A percentile compares a stretch with the other conserved stretches of the same genome.
phyloP scores from a whole-genome alignment of 2,329 filamentous ascomycete genomes.

The Fusarium paranaense region DNA sequence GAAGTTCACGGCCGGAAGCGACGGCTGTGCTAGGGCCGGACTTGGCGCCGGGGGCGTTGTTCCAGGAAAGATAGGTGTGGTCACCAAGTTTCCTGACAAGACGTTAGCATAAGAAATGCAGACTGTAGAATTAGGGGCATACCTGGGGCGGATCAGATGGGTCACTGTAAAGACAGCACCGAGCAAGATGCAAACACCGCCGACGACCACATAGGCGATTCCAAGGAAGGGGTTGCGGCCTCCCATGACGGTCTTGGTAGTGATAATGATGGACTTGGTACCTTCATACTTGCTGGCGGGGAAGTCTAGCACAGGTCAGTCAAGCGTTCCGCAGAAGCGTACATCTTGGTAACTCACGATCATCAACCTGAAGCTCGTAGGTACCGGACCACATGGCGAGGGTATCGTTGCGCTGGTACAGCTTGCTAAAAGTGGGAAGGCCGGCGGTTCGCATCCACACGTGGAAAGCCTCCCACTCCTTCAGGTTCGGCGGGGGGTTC shows the following conservation, averaged over 20 bases:
- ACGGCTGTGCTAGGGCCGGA: slow-evolving; percentile 56
- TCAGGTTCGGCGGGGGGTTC: slow-evolving; percentile 76
- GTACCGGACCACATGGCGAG: slow-evolving; percentile 74
- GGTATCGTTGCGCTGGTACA: slow-evolving; percentile 85
- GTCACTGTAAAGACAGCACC: slow-evolving; percentile 90
- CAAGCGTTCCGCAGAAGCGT: not conserved
- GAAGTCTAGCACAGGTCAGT: slow-evolving; percentile 71
- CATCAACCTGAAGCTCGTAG: slow-evolving; percentile 81
- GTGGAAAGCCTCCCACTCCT: slow-evolving; percentile 86
- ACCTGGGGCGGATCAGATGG: slow-evolving; percentile 92
- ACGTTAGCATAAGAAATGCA: not conserved
- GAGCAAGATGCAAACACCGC: slow-evolving; percentile 90
- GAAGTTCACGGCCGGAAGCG: slow-evolving; percentile 68
- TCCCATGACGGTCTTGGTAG: slow-evolving; percentile 91
- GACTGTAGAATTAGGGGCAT: slow-evolving; percentile 48
- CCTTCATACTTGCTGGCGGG: slow-evolving; percentile 82
- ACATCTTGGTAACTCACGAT: slow-evolving; percentile 70
- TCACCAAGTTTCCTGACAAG: slow-evolving; percentile 89
- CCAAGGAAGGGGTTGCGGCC: slow-evolving; percentile 96
- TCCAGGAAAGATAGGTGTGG: slow-evolving; percentile 98
- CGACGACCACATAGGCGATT: slow-evolving; percentile 95
- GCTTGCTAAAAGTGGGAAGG: slow-evolving; percentile 92
- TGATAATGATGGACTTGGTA: slow-evolving; percentile 90
- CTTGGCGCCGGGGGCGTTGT: slow-evolving; percentile 67
- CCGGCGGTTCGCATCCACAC: slow-evolving; percentile 99